Evolutionary conservation across 192 early-diverging fungal species (phyloP).

Genomic region (Thamnidium elegans): DNA sequence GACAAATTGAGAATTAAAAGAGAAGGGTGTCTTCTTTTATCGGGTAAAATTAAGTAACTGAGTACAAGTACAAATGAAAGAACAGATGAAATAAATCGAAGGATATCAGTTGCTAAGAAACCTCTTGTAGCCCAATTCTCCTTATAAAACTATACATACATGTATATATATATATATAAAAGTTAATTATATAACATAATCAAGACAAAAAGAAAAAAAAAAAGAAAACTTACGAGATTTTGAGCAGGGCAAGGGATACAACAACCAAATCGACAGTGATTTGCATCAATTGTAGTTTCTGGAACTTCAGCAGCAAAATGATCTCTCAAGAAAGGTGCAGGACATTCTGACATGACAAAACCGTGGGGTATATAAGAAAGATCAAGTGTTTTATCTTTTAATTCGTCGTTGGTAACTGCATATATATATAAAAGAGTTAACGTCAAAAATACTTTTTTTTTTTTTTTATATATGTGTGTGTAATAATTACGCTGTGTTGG

Average conservation of each 20-base stretch:
- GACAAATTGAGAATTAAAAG: slow-evolving; percentile 47
- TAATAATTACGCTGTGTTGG: background rate
- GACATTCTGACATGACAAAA: slow-evolving; percentile 32
- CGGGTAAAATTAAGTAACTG: slow-evolving; percentile 47
- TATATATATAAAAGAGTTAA: background rate
- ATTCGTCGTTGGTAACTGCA: background rate
- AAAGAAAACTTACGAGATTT: slow-evolving; percentile 29
- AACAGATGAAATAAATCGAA: slow-evolving; percentile 42
- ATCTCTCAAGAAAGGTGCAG: slow-evolving; percentile 42
- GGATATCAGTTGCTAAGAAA: slow-evolving; percentile 43
- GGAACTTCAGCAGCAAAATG: slow-evolving; percentile 18
- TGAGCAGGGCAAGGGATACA: slow-evolving; percentile 55
- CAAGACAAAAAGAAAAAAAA: background rate
- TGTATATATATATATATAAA: too few species aligned
- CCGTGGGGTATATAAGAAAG: slow-evolving; percentile 15
- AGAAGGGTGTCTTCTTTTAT: slow-evolving; percentile 48
- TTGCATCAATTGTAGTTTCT: slow-evolving; percentile 15
- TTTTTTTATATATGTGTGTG: background rate
- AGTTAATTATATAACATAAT: background rate
- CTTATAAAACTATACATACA: slow-evolving; percentile 37
- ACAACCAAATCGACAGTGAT: slow-evolving; percentile 44
- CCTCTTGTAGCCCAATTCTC: slow-evolving; percentile 37
- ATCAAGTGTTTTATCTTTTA: slow-evolving; percentile 2
- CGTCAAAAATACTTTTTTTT: background rate
- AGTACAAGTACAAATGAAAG: slow-evolving; percentile 41